Conservation (phyloP, 352 stramenopile species). For the Pythium vanterpoolii region DNA sequence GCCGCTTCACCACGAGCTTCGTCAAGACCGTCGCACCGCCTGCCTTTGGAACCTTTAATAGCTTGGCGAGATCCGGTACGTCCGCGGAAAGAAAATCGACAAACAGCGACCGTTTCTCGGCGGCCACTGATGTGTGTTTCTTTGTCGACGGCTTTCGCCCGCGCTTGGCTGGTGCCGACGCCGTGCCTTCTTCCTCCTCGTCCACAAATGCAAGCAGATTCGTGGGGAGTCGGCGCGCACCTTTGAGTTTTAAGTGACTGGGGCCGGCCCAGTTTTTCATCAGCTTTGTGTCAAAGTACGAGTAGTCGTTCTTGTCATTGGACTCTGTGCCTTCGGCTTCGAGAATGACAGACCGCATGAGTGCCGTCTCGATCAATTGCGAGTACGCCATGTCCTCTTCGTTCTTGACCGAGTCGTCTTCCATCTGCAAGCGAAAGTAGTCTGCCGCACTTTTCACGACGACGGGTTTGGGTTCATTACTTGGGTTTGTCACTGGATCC, state of each 20-base stretch:
- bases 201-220: constrained; percentile 32
- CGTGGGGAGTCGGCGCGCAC: constrained; percentile 43
- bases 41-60: constrained; percentile 41
- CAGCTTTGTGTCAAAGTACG: constrained; percentile 82
- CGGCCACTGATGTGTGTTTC: constrained; percentile 14
- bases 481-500: constrained; percentile 17
- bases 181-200: constrained; percentile 25
- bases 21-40: constrained; percentile 37
- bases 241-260: constrained; percentile 70
- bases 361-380: constrained; percentile 71
- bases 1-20: constrained; percentile 48
- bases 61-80: constrained; percentile 36
- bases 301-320: constrained; percentile 63
- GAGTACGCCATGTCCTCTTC: constrained; percentile 58
- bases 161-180: constrained; percentile 7
- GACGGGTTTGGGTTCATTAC: background rate
- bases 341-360: constrained; percentile 50
- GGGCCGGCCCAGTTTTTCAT: constrained; percentile 80
- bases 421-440: constrained; percentile 54
- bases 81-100: constrained; percentile 60
- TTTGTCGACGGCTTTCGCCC: constrained; percentile 13
- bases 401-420: constrained; percentile 39
- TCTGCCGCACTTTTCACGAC: constrained; percentile 39
- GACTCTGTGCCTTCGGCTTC: constrained; percentile 42
- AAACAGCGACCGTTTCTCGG: constrained; percentile 43